Percentiles rank a stretch among this genome's conserved stretches.
phyloP scores from a whole-genome alignment of 208 protist species.

The Wallacemonas sp. region DNA sequence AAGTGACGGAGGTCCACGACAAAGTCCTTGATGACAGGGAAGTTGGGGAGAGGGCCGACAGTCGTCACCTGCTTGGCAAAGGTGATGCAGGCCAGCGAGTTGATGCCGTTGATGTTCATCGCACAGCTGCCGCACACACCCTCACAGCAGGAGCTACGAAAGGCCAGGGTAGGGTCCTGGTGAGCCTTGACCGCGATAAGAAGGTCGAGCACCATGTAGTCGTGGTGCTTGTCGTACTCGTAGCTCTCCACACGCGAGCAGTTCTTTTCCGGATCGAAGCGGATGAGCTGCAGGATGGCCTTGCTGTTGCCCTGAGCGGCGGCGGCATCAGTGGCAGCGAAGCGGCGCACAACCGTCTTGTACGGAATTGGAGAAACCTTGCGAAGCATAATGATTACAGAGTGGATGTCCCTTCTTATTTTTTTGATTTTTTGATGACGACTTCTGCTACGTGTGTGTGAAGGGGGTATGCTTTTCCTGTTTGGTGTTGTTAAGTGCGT shows the following conservation, averaged over 20 bases:
- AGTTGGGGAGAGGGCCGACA: slow-evolving; percentile 87
- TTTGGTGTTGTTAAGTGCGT: too few species aligned
- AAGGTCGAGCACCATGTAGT: slow-evolving; percentile 93
- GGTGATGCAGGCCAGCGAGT: slow-evolving; percentile 92
- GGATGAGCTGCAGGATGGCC: slow-evolving; percentile 82
- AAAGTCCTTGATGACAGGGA: slow-evolving; percentile 92
- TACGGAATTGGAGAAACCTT: slow-evolving; percentile 67
- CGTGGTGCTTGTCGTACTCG: slow-evolving; percentile 90
- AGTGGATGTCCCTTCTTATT: not conserved
- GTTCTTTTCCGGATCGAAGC: slow-evolving; percentile 89
- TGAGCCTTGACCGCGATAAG: slow-evolving; percentile 91
- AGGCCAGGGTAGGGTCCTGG: slow-evolving; percentile 90
- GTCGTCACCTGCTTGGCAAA: slow-evolving; percentile 85
- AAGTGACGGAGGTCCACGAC: slow-evolving; percentile 91
- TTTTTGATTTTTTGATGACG: not conserved
- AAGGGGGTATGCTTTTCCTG: not conserved
- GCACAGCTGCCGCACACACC: slow-evolving; percentile 93
- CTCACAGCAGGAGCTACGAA: slow-evolving; percentile 91
- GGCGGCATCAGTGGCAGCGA: slow-evolving; percentile 55
- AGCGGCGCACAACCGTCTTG: slow-evolving; percentile 81
- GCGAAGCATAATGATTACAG: slow-evolving; percentile 55
- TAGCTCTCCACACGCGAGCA: slow-evolving; percentile 86
- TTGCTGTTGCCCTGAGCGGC: slow-evolving; percentile 35
- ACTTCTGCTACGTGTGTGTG: too few species aligned
- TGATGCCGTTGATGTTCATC: slow-evolving; percentile 95